Base-by-base conservation (phyloP, 2,329 filamentous ascomycete genomes). In the Stromatinia cepivora region DNA sequence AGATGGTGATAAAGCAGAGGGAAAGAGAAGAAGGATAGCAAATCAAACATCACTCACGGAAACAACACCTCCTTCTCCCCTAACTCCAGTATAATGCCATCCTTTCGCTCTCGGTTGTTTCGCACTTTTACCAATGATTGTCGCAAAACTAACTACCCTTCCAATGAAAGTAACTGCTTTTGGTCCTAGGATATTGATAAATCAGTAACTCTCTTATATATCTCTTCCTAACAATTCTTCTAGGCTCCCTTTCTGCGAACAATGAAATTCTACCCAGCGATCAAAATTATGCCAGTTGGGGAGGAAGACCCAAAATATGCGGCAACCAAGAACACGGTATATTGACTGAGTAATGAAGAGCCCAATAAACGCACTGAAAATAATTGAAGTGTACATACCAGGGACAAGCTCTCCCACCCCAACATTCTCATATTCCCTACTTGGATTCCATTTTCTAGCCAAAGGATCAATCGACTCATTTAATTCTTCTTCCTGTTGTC, bases 141-240 rank as follows among this genome's bases (percentile, higher is more conserved):
- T 80, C 61, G 79, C 83, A 71, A 87, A 82, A 75, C 88, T 88
- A 15, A 86, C 84, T 17, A 89, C 76, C 39, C 87, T 80, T 1
- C 87, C 87, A 48, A 80, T 81, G 69, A 89, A 84, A 3, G 80
- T 80, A 42, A 88, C 81, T 64, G 82, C 79, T 45, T 79, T 79
- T 0, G 84, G 84, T 0, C 87, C 87, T 2, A 83, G 79, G 48
- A 83, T 72, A 79, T 6, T 82, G 76, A 9, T 78, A 80, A 45
- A 88, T 85, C 4, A 80, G 76, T 1, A 80, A 76, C 70, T 84
- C 80, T 69, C 0, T 84, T 79, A 4, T 34, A 58, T 10, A 15
- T 4, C 8, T 22, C 10, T 9, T 3, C 28, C 22, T 5, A 22
- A 1, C 3, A 4, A 34, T 13, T n/a, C 11, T 1, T 17, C 9